Evolutionary conservation across 345 rosid genomes (phyloP).

Genomic region (Anacardium occidentale): DNA sequence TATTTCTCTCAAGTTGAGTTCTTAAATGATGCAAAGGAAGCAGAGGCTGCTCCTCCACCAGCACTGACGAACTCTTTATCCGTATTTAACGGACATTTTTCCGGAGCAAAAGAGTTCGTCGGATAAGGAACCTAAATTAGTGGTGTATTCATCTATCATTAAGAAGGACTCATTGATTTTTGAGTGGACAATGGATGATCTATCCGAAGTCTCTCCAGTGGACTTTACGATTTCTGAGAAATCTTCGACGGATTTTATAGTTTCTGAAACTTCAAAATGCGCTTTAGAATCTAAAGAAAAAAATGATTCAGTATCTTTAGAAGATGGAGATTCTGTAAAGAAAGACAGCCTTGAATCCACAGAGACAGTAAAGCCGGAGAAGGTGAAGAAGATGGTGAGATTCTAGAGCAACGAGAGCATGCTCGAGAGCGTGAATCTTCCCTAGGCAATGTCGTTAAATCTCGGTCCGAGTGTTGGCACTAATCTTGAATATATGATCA

Average conservation of each 20-base stretch:
- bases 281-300: neutral
- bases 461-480: slow-evolving; percentile 39
- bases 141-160: neutral
- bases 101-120: neutral
- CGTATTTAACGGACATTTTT: neutral
- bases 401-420: slow-evolving; percentile 12
- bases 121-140: neutral
- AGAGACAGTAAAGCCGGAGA: slow-evolving; percentile 20
- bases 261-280: neutral
- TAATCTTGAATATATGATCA: slow-evolving; percentile 27
- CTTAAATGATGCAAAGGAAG: slow-evolving; percentile 9
- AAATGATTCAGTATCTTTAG: slow-evolving; percentile 1
- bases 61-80: neutral
- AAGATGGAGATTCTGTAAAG: slow-evolving; percentile 5
- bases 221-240: neutral
- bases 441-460: slow-evolving; percentile 21
- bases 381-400: slow-evolving; percentile 19
- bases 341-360: slow-evolving; percentile 4
- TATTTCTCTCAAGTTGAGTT: slow-evolving; percentile 6
- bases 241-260: slow-evolving; percentile 8
- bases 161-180: neutral
- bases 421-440: slow-evolving; percentile 8
- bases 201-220: neutral
- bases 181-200: neutral
- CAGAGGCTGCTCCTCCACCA: slow-evolving; percentile 7